Conservation (phyloP, 2,329 filamentous ascomycete species). For the Fusarium camptoceras region DNA sequence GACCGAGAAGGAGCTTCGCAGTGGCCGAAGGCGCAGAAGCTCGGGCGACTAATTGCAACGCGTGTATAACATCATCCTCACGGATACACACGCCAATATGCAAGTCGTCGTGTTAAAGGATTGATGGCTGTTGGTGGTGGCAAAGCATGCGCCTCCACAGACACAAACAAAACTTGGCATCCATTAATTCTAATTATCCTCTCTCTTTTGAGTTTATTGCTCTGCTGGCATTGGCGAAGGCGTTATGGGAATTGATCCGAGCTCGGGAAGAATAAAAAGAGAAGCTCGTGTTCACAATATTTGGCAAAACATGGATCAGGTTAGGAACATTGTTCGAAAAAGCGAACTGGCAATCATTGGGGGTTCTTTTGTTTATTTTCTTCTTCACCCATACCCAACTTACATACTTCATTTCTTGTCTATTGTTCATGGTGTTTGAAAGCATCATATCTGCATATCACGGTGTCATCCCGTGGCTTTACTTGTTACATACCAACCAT, state of each 20-base stretch:
- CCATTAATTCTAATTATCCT: constrained; percentile 40
- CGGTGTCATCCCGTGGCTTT: constrained; percentile 23
- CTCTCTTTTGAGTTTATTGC: constrained; percentile 1
- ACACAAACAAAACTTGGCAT: constrained; percentile 21
- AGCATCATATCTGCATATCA: constrained; percentile 21
- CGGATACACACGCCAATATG: constrained; percentile 4
- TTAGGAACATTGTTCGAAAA: constrained; percentile 18
- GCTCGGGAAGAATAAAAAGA: constrained; percentile 15
- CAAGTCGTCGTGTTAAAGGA: constrained; percentile 1
- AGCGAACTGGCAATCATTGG: constrained; percentile 13
- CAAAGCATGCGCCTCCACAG: constrained; percentile 18
- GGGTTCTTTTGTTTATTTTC: not conserved
- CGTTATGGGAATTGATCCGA: constrained; percentile 22
- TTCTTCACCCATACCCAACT: constrained; percentile 21
- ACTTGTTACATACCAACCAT: constrained; percentile 10
- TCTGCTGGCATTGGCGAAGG: constrained; percentile 40
- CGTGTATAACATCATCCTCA: constrained; percentile 7
- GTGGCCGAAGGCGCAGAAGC: constrained; percentile 63
- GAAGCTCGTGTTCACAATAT: constrained; percentile 10
- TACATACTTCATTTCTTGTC: constrained; percentile 22
- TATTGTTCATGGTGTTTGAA: constrained; percentile 16
- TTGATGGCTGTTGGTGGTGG: constrained; percentile 13
- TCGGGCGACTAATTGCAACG: constrained; percentile 44
- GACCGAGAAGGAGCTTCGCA: constrained; percentile 69
- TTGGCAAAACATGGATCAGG: constrained; percentile 11